Percentiles rank a stretch among this genome's conserved stretches.
Conservation (phyloP, 176 grass and related monocot genomes). For the Aegilops speltoides region DNA sequence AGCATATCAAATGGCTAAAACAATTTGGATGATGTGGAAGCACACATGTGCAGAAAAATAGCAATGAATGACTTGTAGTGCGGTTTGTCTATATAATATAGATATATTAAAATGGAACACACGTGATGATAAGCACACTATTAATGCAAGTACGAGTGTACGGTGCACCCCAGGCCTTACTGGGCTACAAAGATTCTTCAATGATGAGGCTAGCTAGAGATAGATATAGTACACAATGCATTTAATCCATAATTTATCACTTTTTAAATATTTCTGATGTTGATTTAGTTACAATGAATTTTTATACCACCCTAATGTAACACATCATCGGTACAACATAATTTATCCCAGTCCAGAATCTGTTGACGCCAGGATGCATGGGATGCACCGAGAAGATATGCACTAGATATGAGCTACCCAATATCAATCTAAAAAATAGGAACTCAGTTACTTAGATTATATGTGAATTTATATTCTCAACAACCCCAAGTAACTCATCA, state of each 20-base stretch:
- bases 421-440: not conserved
- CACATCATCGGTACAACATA: not conserved
- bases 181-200: conserved; percentile 6
- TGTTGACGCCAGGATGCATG: not conserved
- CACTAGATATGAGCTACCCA: not conserved
- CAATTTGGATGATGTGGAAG: too few species aligned
- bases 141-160: not conserved
- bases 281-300: not conserved
- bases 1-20: too few species aligned
- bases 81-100: too few species aligned
- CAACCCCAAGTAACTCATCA: conserved; percentile 6
- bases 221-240: not conserved
- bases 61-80: too few species aligned
- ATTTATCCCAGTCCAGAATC: not conserved
- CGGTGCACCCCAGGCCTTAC: not conserved
- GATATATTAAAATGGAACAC: not conserved
- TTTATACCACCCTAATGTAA: not conserved
- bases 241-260: not conserved
- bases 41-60: too few species aligned
- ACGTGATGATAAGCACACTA: not conserved
- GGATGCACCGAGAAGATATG: not conserved
- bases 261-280: not conserved
- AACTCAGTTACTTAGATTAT: not conserved
- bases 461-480: not conserved
- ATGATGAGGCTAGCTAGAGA: not conserved